Conservation (phyloP, 345 rosid species). For the Boechera stricta region DNA sequence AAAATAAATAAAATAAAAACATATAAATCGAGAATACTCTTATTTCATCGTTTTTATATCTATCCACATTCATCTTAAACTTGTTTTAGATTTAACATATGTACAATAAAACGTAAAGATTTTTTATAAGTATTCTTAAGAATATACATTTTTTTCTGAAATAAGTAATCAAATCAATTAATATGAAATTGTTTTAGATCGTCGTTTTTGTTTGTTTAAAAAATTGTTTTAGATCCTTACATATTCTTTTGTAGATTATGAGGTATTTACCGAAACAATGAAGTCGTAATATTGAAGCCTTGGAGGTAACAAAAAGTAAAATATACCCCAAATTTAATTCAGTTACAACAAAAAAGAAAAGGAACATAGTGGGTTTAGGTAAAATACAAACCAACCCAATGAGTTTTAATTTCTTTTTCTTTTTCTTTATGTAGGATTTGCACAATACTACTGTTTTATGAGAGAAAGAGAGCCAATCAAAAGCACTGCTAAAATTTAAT, state of each 20-base stretch:
- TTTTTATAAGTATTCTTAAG: not conserved
- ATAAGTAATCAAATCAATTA: not conserved
- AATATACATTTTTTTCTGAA: not conserved
- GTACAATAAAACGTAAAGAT: not conserved
- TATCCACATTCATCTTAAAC: not conserved
- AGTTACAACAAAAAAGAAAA: slow-evolving; percentile 26
- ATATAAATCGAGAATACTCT: not conserved
- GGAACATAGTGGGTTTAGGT: slow-evolving; percentile 40
- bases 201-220: not conserved
- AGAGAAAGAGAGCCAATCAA: slow-evolving; percentile 16
- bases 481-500: slow-evolving; percentile 39
- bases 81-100: not conserved
- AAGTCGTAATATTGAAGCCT: slow-evolving; percentile 24
- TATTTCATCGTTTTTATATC: not conserved
- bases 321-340: slow-evolving; percentile 32
- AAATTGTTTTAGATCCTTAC: not conserved
- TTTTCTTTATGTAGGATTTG: slow-evolving; percentile 32
- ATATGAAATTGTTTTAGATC: not conserved
- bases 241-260: not conserved
- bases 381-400: slow-evolving; percentile 44
- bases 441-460: slow-evolving; percentile 42
- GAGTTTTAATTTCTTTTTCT: slow-evolving; percentile 26
- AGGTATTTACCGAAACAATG: slow-evolving; percentile 2
- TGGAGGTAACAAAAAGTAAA: slow-evolving; percentile 30
- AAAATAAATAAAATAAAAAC: too few relatives aligned